phyloP scores from a whole-genome alignment of 495 filamentous ascomycete genomes.

The Neurospora sp. region DNA sequence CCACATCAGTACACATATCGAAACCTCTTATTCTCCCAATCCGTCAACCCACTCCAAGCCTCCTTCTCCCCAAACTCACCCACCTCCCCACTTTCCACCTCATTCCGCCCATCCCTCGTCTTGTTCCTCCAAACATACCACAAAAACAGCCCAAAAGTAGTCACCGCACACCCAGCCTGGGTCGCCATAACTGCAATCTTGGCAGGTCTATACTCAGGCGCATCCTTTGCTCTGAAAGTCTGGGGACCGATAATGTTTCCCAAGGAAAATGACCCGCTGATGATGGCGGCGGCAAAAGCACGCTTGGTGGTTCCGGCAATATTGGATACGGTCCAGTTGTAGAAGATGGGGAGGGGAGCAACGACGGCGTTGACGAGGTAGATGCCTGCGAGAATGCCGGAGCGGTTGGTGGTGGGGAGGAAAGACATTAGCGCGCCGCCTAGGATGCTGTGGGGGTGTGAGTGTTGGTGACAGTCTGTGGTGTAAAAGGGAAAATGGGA shows the following conservation, averaged over 20 bases:
- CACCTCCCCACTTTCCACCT: slow-evolving; percentile 22
- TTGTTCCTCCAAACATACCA: slow-evolving; percentile 32
- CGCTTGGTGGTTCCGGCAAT: slow-evolving; percentile 29
- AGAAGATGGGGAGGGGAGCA: slow-evolving; percentile 37
- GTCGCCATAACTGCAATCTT: slow-evolving; percentile 47
- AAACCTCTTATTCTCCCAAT: slow-evolving; percentile 31
- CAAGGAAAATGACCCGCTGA: slow-evolving; percentile 49
- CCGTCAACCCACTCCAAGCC: slow-evolving; percentile 25
- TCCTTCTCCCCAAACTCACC: slow-evolving; percentile 23
- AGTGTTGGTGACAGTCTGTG: neutral
- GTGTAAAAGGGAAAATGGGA: neutral
- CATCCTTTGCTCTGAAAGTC: slow-evolving; percentile 51
- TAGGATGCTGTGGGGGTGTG: slow-evolving; percentile 26
- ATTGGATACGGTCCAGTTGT: slow-evolving; percentile 30
- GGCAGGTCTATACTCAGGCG: slow-evolving; percentile 50
- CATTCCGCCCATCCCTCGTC: slow-evolving; percentile 13
- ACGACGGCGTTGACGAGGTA: slow-evolving; percentile 55
- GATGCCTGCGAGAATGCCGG: slow-evolving; percentile 49
- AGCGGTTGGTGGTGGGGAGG: slow-evolving; percentile 30
- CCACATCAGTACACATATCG: slow-evolving; percentile 22
- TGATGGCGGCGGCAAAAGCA: slow-evolving; percentile 37
- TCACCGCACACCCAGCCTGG: slow-evolving; percentile 23
- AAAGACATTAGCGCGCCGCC: slow-evolving; percentile 54
- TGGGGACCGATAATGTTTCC: slow-evolving; percentile 63
- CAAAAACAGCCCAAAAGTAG: slow-evolving; percentile 21